Conservation (phyloP, 495 filamentous ascomycete species). For the Sordaria brevicollis region DNA sequence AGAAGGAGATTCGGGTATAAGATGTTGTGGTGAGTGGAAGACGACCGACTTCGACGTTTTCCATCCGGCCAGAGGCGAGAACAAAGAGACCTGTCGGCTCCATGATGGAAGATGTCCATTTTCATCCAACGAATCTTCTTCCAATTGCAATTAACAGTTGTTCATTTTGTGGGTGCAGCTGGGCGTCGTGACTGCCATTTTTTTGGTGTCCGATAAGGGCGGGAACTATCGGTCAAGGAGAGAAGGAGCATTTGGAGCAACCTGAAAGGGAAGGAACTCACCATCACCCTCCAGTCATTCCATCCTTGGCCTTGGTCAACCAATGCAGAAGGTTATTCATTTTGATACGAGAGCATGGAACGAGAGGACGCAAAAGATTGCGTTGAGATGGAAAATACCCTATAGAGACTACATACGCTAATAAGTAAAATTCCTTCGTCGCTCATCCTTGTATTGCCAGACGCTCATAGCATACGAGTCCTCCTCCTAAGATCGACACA, state of each 20-base stretch:
- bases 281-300: not conserved
- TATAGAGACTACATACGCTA: no score
- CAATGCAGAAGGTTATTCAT: no score
- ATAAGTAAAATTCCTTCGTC: no score
- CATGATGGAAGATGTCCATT: not conserved
- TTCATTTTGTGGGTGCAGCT: not conserved
- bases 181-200: not conserved
- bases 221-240: not conserved
- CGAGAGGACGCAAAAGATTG: not conserved
- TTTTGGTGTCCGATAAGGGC: not conserved
- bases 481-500: conserved; percentile 24
- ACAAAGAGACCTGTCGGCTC: not conserved
- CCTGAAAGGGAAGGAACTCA: not conserved
- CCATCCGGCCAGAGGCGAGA: not conserved
- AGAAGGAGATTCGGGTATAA: no score
- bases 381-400: not conserved
- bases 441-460: not conserved
- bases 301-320: not conserved
- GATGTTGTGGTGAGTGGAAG: no score
- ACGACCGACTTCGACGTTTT: not conserved
- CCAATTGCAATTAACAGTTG: not conserved
- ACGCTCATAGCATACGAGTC: not conserved
- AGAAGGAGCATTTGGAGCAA: not conserved
- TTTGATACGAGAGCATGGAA: not conserved
- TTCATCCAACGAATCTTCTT: not conserved